These are phyloP conservation scores for Theileria parva DNA, from an alignment of 169 alveolate species.

Conservation along the genomic window DNA sequence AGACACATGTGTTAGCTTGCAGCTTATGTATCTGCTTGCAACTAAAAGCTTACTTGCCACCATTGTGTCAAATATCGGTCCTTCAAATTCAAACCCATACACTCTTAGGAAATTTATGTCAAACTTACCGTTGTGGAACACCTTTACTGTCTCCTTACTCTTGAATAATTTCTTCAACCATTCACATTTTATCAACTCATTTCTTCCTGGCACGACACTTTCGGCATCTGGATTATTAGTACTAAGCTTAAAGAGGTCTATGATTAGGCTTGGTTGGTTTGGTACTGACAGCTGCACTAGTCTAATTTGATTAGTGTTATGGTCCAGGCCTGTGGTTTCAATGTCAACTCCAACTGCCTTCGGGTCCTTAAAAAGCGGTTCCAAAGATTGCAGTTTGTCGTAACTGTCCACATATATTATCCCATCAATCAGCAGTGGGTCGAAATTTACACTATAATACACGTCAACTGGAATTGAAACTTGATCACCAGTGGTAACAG, in stretches of 20 bases:
- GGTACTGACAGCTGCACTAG: conserved; percentile 74
- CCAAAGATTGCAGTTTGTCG: conserved; percentile 48
- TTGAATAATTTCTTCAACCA: conserved; percentile 62
- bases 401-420: conserved; percentile 56
- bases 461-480: conserved; percentile 27
- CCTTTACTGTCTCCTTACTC: conserved; percentile 62
- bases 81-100: conserved; percentile 52
- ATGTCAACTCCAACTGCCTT: conserved; percentile 75
- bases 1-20: conserved; percentile 73
- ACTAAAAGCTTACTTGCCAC: conserved; percentile 77
- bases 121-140: conserved; percentile 83
- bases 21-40: conserved; percentile 76
- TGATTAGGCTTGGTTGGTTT: conserved; percentile 69
- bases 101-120: conserved; percentile 75
- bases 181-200: conserved; percentile 36
- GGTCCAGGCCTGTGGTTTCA: conserved; percentile 85
- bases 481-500: not conserved
- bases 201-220: not conserved
- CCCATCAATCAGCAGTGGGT: conserved; percentile 40
- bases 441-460: conserved; percentile 17
- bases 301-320: conserved; percentile 67
- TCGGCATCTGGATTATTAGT: not conserved
- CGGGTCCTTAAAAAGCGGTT: conserved; percentile 56
- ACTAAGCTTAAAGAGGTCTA: conserved; percentile 69
- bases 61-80: conserved; percentile 79